Evolutionary conservation across 768 basidiomycete species (phyloP), one percentile per base, ranked within the genome.

Genomic region (Mrakia frigida): DNA sequence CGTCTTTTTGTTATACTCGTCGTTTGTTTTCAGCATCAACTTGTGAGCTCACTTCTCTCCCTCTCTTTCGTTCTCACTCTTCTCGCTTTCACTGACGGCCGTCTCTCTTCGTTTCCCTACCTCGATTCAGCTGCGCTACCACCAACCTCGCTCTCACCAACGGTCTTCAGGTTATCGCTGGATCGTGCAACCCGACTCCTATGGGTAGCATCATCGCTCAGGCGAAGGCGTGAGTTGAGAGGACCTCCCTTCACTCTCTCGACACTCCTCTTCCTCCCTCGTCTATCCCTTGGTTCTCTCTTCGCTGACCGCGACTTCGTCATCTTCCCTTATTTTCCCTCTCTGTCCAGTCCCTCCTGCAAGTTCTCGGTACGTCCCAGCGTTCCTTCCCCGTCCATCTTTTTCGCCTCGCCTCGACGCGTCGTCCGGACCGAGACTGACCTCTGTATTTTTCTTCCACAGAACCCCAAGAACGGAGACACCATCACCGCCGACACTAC

Each of bases 101-200:
- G 16, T 50, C 21, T 21, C 46, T 3, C 18, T 16, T 50, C 46
- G 46, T 50, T 50, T 6, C 14, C 6, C 46, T n/a, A n/a, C n/a
- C 16, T 43, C 16, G 6, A 14, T 43, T 43, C 46, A 86, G 86
- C 81, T 89, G 87, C 80, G 80, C 85, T 41, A 86, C 85, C 18
- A 82, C 84, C 69, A 83, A 86, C 72, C 82, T 86, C 65, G 86
- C 87, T 21, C 84, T 89, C 81, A 89, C 88, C 56, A 87, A 89
- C 81, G 89, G 88, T 41, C 82, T 85, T 77, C 88, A 82, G 70
- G 77, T 78, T 59, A 77, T 73, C 35, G 81, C 60, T 6, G 81
- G 81, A 10, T 77, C 76, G n/a, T 87, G 89, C 83, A 90, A 90
- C 82, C 86, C 87, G 31, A 85, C 86, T 10, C 86, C 87, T 6